Evolutionary conservation across 1,284 basidiomycete species (phyloP).

Genomic region (Fomitopsis betulina): DNA sequence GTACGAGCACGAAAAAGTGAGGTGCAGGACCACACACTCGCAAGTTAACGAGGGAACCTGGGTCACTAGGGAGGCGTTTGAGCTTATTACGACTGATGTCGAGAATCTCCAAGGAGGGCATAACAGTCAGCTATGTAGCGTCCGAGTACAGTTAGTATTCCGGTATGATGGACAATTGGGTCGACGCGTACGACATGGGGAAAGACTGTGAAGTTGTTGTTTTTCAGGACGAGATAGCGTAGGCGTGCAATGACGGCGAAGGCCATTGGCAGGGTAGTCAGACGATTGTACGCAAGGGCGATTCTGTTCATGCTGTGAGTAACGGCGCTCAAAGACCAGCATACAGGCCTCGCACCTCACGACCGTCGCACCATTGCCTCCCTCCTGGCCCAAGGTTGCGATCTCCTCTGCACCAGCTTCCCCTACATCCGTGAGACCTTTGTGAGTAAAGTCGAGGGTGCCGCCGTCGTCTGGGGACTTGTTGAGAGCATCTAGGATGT

Average conservation of each 20-base stretch:
- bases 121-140: slow-evolving; percentile 64
- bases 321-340: slow-evolving; percentile 1
- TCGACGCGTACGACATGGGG: slow-evolving; percentile 70
- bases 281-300: slow-evolving; percentile 82
- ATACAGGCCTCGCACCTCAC: slow-evolving; percentile 52
- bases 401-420: slow-evolving; percentile 73
- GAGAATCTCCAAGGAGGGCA: slow-evolving; percentile 89
- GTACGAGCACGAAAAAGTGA: neutral
- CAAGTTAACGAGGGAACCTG: slow-evolving; percentile 78
- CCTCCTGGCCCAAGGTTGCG: slow-evolving; percentile 51
- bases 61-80: slow-evolving; percentile 71
- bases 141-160: slow-evolving; percentile 2
- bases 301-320: slow-evolving; percentile 46
- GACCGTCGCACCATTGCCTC: slow-evolving; percentile 52
- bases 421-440: slow-evolving; percentile 71
- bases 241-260: slow-evolving; percentile 77
- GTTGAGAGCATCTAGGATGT: slow-evolving; percentile 63
- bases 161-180: neutral
- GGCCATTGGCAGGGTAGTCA: slow-evolving; percentile 76
- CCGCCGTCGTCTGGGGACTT: slow-evolving; percentile 73
- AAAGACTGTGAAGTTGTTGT: slow-evolving; percentile 81
- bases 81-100: slow-evolving; percentile 95
- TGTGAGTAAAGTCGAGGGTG: slow-evolving; percentile 80
- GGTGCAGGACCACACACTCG: slow-evolving; percentile 44
- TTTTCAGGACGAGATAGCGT: slow-evolving; percentile 91